Evolutionary conservation across 495 filamentous ascomycete genomes (phyloP).

Genomic region (Tuber brumale): DNA sequence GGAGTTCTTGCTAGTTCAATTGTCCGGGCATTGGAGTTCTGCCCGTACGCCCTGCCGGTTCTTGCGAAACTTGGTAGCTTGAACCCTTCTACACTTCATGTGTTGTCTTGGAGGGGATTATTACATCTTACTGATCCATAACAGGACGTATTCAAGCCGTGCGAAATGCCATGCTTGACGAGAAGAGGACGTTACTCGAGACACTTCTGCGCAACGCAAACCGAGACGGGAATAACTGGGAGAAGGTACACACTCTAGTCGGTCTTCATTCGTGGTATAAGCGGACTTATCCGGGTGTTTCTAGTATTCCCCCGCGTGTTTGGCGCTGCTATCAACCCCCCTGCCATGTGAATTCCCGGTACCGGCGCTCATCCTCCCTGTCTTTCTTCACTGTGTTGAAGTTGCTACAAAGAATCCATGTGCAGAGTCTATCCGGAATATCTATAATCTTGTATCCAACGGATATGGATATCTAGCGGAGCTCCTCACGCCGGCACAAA

Average conservation of each 20-base stretch:
- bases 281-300: neutral
- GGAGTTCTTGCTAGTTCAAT: slow-evolving; percentile 21
- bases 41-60: slow-evolving; percentile 37
- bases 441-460: slow-evolving; percentile 39
- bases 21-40: slow-evolving; percentile 36
- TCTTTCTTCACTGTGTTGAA: slow-evolving; percentile 35
- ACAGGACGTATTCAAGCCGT: slow-evolving; percentile 24
- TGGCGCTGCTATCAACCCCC: slow-evolving; percentile 37
- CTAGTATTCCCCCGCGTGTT: slow-evolving; percentile 37
- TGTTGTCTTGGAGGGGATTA: too few relatives aligned
- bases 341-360: slow-evolving; percentile 32
- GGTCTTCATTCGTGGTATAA: neutral
- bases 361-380: slow-evolving; percentile 32
- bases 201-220: slow-evolving; percentile 36
- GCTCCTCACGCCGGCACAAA: slow-evolving; percentile 31
- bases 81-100: neutral
- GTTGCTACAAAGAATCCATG: slow-evolving; percentile 32
- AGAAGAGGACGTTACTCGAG: slow-evolving; percentile 30
- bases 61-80: slow-evolving; percentile 30
- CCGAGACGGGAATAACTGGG: slow-evolving; percentile 39
- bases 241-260: slow-evolving; percentile 26
- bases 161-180: slow-evolving; percentile 27
- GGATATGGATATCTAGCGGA: slow-evolving; percentile 36
- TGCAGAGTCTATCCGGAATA: slow-evolving; percentile 27
- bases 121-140: slow-evolving; percentile 1